Conservation (phyloP, 371 early-diverging fungal genomes). For the Mortierella polycephala region DNA sequence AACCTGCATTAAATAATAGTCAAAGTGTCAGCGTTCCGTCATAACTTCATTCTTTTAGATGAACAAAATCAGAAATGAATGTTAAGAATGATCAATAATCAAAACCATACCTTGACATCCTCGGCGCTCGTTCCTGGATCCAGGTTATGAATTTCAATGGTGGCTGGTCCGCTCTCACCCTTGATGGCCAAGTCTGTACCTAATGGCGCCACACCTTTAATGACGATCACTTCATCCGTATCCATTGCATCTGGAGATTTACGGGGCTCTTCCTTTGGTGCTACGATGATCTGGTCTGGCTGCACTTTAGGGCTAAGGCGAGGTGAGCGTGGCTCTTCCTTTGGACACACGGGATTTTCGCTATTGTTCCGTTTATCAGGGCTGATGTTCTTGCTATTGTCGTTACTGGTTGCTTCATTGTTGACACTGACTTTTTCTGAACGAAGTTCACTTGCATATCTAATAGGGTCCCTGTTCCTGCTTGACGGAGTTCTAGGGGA, state of each 20-base stretch:
- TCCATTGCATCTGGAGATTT: slow-evolving; percentile 49
- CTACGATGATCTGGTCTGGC: background rate
- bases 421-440: background rate
- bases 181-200: background rate
- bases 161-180: slow-evolving; percentile 57
- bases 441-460: background rate
- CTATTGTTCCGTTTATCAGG: background rate
- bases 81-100: background rate
- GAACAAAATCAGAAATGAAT: background rate
- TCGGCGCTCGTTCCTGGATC: slow-evolving; percentile 66
- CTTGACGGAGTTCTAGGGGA: slow-evolving; percentile 1
- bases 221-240: slow-evolving; percentile 32
- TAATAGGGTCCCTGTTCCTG: background rate
- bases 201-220: slow-evolving; percentile 52
- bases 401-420: background rate
- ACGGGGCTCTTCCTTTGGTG: slow-evolving; percentile 6
- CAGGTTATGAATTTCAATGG: slow-evolving; percentile 65
- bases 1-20: slow-evolving; percentile 11
- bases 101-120: slow-evolving; percentile 63
- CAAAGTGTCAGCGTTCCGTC: background rate
- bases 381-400: background rate
- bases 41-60: background rate
- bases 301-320: background rate
- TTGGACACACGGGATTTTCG: background rate
- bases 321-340: background rate